Base-by-base conservation (phyloP, 2,329 filamentous ascomycete genomes). In the Aspergillus sp. region DNA sequence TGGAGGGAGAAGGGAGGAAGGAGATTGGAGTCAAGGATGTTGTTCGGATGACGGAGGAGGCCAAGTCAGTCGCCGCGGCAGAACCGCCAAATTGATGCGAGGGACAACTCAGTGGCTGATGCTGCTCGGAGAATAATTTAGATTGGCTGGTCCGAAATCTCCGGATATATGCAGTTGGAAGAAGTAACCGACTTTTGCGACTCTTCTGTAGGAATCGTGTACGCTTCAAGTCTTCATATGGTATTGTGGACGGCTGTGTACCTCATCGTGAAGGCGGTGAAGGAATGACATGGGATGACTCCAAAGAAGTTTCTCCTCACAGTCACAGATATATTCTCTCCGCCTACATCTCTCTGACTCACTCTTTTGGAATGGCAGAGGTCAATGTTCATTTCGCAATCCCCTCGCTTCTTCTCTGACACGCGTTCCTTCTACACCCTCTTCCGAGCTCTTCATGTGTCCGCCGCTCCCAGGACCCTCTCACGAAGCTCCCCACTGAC, bases 341-440 rank as follows among this genome's bases (percentile, higher is more conserved):
- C 16, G 13, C 23, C 7, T 43, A 23, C 20, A 16, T 11, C 20
- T 10, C 43, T 32, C 25, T 21, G 20, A 45, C 11, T 45, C n/a
- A 21, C n/a, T 45, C 45, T 41, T n/a, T n/a, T 38, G 32, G 17
- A n/a, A 61, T 57, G 58, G 55, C 55, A 46, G 29, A n/a, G 43
- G 44, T 58, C 56, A 52, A 67, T 67, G 65, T 57, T 36, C 44
- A 57, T 49, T 43, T 29, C 58, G 45, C 58, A 49, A 45, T 38
- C 50, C 49, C 38, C 57, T 19, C 45, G 54, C 21, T 55, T 50
- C 51, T 47, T 63, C 23, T 43, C 60, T 52, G 54, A 59, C 53
- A 55, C 55, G 54, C 54, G 45, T 47, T 38, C 47, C 44, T 46
- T 53, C 40, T 45, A 44, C 55, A 20, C 31, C 31, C 25, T 49